Percentiles rank a stretch among this genome's conserved stretches.
Evolutionary conservation across 768 basidiomycete species (phyloP).

Genomic region (Erythrobasidium yunnanense): DNA sequence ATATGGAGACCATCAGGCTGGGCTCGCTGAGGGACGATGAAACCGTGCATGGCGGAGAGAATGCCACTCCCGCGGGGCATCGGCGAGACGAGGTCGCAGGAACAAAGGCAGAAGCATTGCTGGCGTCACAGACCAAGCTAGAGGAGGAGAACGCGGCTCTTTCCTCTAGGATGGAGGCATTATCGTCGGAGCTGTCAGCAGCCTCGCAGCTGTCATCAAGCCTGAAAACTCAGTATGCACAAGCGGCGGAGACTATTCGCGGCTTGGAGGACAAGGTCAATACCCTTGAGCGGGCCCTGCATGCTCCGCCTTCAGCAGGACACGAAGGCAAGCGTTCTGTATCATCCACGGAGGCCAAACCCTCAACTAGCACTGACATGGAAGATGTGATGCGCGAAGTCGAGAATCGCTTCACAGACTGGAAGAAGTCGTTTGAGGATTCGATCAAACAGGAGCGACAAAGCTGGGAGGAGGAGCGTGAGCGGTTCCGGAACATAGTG

Average conservation of each 20-base stretch:
- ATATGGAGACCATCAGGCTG: conserved; percentile 10
- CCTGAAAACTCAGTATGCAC: conserved; percentile 61
- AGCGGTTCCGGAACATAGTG: conserved; percentile 5
- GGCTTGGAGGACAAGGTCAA: conserved; percentile 59
- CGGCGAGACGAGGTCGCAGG: background rate
- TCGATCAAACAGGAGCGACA: conserved; percentile 10
- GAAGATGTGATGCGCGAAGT: conserved; percentile 39
- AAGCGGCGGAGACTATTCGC: conserved; percentile 50
- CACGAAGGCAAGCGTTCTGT: background rate
- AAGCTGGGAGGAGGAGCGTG: conserved; percentile 20
- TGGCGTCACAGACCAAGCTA: conserved; percentile 26
- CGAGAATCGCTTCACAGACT: conserved; percentile 28
- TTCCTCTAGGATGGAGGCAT: conserved; percentile 52
- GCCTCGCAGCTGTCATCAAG: conserved; percentile 62
- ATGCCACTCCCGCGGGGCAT: background rate
- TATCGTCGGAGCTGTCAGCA: conserved; percentile 62
- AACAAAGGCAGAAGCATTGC: background rate
- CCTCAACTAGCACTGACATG: conserved; percentile 37
- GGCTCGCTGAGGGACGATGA: background rate
- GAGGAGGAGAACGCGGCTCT: conserved; percentile 49
- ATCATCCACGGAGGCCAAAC: conserved; percentile 36
- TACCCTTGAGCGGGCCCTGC: conserved; percentile 58
- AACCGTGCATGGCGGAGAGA: background rate
- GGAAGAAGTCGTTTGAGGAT: conserved; percentile 24
- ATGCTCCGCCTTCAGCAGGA: conserved; percentile 36